Evolutionary conservation across 768 basidiomycete species (phyloP).

Genomic region (Leucosporidium scottii): DNA sequence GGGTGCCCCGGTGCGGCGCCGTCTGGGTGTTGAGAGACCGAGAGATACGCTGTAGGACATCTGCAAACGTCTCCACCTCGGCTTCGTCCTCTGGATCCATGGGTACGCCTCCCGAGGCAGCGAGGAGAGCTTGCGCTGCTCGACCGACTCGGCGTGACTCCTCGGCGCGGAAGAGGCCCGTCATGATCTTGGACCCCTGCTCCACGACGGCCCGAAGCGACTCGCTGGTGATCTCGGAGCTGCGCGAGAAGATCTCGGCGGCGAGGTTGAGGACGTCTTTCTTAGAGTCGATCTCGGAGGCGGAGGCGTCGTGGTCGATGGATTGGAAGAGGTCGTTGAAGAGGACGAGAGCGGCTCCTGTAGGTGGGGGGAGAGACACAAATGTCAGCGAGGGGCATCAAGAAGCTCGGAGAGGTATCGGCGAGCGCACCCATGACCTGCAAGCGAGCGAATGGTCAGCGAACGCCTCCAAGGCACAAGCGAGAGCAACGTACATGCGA

Average conservation of each 20-base stretch:
- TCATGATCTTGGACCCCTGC: slow-evolving; percentile 22
- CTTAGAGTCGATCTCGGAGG: slow-evolving; percentile 27
- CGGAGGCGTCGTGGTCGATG: slow-evolving; percentile 30
- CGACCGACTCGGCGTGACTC: slow-evolving; percentile 16
- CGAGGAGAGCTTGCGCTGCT: slow-evolving; percentile 18
- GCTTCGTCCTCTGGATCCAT: slow-evolving; percentile 4
- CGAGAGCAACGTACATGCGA: slow-evolving; percentile 12
- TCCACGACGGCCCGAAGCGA: slow-evolving; percentile 18
- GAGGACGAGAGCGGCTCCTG: slow-evolving; percentile 25
- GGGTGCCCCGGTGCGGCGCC: slow-evolving; percentile 30
- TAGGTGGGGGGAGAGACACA: background rate
- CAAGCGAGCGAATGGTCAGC: background rate
- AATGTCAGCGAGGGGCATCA: background rate
- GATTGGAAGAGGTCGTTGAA: slow-evolving; percentile 35
- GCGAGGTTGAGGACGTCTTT: slow-evolving; percentile 29
- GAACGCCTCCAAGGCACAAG: background rate
- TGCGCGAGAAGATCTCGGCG: slow-evolving; percentile 26
- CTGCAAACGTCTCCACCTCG: slow-evolving; percentile 31
- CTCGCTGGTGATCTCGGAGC: slow-evolving; percentile 7
- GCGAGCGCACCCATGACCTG: too few relatives aligned
- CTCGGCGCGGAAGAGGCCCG: slow-evolving; percentile 29
- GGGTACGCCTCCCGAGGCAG: background rate
- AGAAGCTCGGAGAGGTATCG: too few relatives aligned
- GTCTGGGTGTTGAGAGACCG: slow-evolving; percentile 20
- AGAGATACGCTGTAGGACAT: slow-evolving; percentile 27